Conservation (phyloP, 768 basidiomycete genomes). For the Amanita inopinata region DNA sequence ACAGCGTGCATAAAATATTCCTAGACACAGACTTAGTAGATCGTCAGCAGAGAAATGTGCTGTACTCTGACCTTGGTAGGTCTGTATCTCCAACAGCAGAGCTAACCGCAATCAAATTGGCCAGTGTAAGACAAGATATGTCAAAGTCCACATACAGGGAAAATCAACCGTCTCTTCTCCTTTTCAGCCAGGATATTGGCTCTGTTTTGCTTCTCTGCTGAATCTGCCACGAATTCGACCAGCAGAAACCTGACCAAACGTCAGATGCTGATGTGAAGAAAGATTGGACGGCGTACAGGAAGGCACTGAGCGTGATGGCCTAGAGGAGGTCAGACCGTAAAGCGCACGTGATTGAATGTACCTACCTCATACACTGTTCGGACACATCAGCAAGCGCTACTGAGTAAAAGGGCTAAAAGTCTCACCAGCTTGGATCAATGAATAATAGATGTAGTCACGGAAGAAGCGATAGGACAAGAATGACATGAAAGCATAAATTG, state of each 20-base stretch:
- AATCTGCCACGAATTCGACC: conserved; percentile 66
- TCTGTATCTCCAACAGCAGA: conserved; percentile 63
- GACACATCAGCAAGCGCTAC: background rate
- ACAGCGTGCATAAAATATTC: conserved; percentile 75
- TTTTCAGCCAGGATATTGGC: conserved; percentile 56
- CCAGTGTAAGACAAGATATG: background rate
- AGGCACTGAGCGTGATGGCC: conserved; percentile 69
- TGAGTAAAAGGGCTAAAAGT: conserved; percentile 13
- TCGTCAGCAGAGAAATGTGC: background rate
- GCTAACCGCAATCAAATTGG: conserved; percentile 25
- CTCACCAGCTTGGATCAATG: conserved; percentile 20
- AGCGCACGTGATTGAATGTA: background rate
- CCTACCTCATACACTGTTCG: conserved; percentile 48
- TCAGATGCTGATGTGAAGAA: background rate
- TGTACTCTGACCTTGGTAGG: conserved; percentile 45
- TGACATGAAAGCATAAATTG: conserved; percentile 61
- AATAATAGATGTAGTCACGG: conserved; percentile 47
- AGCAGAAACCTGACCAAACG: conserved; percentile 42
- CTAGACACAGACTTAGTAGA: conserved; percentile 19
- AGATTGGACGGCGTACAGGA: conserved; percentile 32
- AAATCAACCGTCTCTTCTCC: conserved; percentile 53
- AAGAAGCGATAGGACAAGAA: conserved; percentile 76
- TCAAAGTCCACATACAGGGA: conserved; percentile 30
- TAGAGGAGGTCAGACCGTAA: conserved; percentile 16
- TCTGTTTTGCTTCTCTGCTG: conserved; percentile 43